phyloP scores from a whole-genome alignment of 148 eudicot genomes.

The Arbutus unedo region DNA sequence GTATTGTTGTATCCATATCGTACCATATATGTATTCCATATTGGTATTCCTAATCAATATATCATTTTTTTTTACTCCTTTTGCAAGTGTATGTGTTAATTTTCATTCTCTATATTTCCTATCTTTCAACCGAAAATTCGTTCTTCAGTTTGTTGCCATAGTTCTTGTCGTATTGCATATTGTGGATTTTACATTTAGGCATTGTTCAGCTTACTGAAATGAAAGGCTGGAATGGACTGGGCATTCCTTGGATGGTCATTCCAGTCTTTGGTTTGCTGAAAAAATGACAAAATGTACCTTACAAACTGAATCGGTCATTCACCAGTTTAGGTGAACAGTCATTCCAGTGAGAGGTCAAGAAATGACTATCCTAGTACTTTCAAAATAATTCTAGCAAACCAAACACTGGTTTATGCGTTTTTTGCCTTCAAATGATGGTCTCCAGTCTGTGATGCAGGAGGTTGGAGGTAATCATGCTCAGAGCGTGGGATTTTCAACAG shows the following conservation, averaged over 20 bases:
- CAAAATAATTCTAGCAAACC: background rate
- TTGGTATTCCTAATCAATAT: background rate
- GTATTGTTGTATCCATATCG: too few relatives aligned
- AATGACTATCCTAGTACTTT: background rate
- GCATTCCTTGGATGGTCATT: background rate
- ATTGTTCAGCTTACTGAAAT: background rate
- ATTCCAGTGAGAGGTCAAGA: background rate
- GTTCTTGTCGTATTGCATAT: background rate
- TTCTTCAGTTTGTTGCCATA: background rate
- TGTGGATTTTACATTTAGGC: background rate
- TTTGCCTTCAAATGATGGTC: background rate
- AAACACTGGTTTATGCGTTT: background rate
- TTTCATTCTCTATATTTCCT: background rate
- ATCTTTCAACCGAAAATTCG: background rate
- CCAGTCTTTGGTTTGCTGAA: background rate
- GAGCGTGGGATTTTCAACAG: constrained; percentile 89
- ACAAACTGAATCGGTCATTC: background rate
- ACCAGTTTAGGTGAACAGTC: background rate
- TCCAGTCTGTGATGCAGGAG: constrained; percentile 55
- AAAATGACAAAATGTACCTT: background rate
- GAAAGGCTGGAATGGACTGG: background rate
- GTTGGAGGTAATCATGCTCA: constrained; percentile 99
- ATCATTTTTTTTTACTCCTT: background rate
- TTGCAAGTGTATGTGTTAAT: background rate
- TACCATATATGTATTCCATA: too few relatives aligned